A percentile compares a stretch with the other conserved stretches of the same genome.
phyloP scores from a whole-genome alignment of 768 basidiomycete genomes.

The Butyriboletus loyo region DNA sequence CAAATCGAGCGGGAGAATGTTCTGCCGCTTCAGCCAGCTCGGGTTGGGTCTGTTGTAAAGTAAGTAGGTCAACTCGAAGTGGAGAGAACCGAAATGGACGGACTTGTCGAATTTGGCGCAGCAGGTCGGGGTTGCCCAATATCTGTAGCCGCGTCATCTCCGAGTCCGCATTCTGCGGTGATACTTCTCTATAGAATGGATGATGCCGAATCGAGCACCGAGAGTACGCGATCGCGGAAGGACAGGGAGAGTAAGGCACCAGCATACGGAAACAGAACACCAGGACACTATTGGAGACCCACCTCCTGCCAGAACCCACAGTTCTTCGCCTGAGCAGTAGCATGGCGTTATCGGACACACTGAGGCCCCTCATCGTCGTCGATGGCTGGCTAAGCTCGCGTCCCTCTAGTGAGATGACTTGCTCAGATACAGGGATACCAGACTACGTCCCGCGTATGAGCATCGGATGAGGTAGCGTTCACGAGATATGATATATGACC shows the following conservation, averaged over 20 bases:
- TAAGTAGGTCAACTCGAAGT: neutral
- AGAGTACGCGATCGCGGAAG: neutral
- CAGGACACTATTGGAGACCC: neutral
- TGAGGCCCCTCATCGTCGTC: constrained; percentile 64
- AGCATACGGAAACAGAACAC: neutral
- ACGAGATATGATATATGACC: neutral
- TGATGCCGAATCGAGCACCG: neutral
- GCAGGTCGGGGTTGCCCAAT: constrained; percentile 77
- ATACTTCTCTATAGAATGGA: constrained; percentile 46
- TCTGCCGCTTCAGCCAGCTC: constrained; percentile 75
- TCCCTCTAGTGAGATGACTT: constrained; percentile 66
- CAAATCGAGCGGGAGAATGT: constrained; percentile 69
- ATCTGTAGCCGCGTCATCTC: constrained; percentile 91
- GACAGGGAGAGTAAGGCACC: neutral
- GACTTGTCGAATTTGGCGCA: constrained; percentile 71
- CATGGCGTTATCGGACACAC: constrained; percentile 60
- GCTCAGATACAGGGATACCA: constrained; percentile 66
- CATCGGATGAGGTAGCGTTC: neutral
- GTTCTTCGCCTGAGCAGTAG: constrained; percentile 66
- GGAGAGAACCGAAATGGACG: neutral
- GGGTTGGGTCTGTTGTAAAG: constrained; percentile 59
- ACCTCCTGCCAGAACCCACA: constrained; percentile 42
- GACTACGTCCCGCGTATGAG: constrained; percentile 45
- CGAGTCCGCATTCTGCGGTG: constrained; percentile 78
- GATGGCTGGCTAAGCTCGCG: constrained; percentile 64